A percentile compares a stretch with the other conserved stretches of the same genome.
phyloP scores from a whole-genome alignment of 306 rosid genomes.

The Prunus dulcis region DNA sequence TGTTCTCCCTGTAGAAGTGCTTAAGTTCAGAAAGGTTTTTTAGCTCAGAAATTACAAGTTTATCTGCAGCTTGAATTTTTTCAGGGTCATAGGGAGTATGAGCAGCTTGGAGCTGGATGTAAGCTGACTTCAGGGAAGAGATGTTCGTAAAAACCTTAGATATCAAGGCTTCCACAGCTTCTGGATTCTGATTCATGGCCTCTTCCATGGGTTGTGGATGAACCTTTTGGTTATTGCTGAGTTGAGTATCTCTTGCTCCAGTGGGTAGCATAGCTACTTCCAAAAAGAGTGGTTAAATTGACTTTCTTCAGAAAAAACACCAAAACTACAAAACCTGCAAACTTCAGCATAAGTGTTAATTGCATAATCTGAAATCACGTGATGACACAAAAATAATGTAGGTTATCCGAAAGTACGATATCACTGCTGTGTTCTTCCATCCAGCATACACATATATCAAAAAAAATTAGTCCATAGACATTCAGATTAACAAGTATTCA shows the following conservation, averaged over 20 bases:
- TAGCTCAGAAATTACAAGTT: slow-evolving; percentile 85
- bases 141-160: slow-evolving; percentile 78
- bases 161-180: slow-evolving; percentile 79
- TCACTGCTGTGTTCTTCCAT: not conserved
- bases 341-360: slow-evolving; percentile 35
- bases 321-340: slow-evolving; percentile 44
- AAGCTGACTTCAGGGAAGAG: slow-evolving; percentile 86
- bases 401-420: not conserved
- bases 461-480: not conserved
- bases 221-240: slow-evolving; percentile 87
- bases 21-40: slow-evolving; percentile 91
- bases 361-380: slow-evolving; percentile 24
- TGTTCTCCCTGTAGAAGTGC: slow-evolving; percentile 94
- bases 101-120: slow-evolving; percentile 96
- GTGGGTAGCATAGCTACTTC: slow-evolving; percentile 91
- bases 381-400: slow-evolving; percentile 3
- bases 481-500: not conserved
- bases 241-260: slow-evolving; percentile 85
- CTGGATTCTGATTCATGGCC: slow-evolving; percentile 91
- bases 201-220: slow-evolving; percentile 99
- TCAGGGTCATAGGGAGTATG: slow-evolving; percentile 99
- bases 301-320: slow-evolving; percentile 47
- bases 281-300: slow-evolving; percentile 38
- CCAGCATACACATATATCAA: not conserved
- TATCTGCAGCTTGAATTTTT: slow-evolving; percentile 89